These are phyloP conservation scores for Plasmodium sp. DNA, from an alignment of 169 alveolate genomes.

Conservation along the genomic window DNA sequence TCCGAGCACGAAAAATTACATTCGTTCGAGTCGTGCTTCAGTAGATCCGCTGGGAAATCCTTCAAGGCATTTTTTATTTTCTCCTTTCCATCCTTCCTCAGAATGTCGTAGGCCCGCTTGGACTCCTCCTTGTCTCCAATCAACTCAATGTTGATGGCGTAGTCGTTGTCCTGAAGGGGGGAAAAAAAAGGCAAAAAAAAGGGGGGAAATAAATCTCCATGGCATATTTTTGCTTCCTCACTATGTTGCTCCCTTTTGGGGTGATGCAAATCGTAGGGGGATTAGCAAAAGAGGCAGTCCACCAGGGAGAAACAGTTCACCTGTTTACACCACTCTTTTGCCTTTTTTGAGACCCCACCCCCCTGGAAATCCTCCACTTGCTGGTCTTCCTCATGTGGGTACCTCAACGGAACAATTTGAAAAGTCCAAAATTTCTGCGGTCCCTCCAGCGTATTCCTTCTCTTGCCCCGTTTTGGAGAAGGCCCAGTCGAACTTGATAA, in stretches of 20 bases:
- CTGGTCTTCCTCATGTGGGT: not conserved
- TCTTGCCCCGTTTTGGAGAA: constrained; percentile 1
- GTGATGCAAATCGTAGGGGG: not conserved
- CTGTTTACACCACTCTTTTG: not conserved
- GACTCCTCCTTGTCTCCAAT: constrained; percentile 2
- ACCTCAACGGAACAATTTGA: constrained; percentile 56
- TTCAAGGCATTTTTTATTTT: constrained; percentile 23
- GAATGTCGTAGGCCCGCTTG: constrained; percentile 8
- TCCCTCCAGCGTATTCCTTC: constrained; percentile 21
- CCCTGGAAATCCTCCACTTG: not conserved
- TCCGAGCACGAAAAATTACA: not conserved
- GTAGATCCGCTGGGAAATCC: constrained; percentile 25
- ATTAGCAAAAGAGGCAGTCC: not conserved
- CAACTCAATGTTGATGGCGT: constrained; percentile 30
- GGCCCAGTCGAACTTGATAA: constrained; percentile 22
- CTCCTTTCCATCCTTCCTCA: constrained; percentile 48
- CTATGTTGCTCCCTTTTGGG: not conserved
- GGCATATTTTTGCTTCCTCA: not conserved
- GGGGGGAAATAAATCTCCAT: not conserved
- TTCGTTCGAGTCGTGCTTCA: constrained; percentile 45
- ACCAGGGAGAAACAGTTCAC: not conserved
- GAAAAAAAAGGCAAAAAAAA: not conserved
- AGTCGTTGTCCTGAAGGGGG: constrained; percentile 29
- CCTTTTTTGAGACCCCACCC: not conserved
- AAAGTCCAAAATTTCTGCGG: constrained; percentile 34